These are phyloP conservation scores for Cladophialophora immunda DNA, from an alignment of 2,329 filamentous ascomycete genomes.

Conservation along the genomic window DNA sequence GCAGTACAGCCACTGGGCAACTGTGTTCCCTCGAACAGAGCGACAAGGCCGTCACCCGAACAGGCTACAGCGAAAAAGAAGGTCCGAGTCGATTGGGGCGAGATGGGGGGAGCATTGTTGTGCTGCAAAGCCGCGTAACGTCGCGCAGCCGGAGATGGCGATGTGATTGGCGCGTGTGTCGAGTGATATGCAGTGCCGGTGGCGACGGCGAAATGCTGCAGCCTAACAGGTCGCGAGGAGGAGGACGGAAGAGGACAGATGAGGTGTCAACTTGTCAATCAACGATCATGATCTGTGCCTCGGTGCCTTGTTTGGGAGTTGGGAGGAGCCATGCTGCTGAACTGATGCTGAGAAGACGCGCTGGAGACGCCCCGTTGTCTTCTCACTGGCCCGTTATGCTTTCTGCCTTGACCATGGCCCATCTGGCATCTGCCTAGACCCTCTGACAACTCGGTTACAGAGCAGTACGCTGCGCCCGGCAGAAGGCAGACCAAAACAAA, in stretches of 20 bases:
- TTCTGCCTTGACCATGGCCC: neutral
- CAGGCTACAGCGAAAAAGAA: slow-evolving; percentile 5
- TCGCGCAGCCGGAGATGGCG: neutral
- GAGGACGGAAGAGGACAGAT: neutral
- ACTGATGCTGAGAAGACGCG: slow-evolving; percentile 13
- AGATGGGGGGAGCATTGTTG: neutral
- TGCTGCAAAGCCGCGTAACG: slow-evolving; percentile 7
- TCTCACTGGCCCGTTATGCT: neutral
- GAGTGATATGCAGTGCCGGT: neutral
- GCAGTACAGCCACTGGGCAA: neutral
- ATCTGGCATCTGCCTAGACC: neutral
- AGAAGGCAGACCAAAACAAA: too few relatives aligned
- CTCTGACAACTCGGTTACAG: too few relatives aligned
- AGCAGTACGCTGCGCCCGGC: too few relatives aligned
- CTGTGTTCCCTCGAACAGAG: neutral
- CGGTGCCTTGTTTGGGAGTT: neutral
- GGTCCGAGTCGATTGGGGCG: neutral
- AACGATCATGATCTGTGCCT: neutral
- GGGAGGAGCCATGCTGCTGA: slow-evolving; percentile 13
- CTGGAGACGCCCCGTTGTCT: neutral
- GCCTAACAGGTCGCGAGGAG: neutral
- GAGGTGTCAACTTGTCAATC: too few relatives aligned
- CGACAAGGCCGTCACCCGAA: slow-evolving; percentile 3
- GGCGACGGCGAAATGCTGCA: slow-evolving; percentile 6
- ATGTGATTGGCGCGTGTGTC: slow-evolving; percentile 11